Evolutionary conservation across 2,329 filamentous ascomycete genomes (phyloP), one percentile per base, ranked within the genome.

Genomic region (Colletotrichum liriopes): DNA sequence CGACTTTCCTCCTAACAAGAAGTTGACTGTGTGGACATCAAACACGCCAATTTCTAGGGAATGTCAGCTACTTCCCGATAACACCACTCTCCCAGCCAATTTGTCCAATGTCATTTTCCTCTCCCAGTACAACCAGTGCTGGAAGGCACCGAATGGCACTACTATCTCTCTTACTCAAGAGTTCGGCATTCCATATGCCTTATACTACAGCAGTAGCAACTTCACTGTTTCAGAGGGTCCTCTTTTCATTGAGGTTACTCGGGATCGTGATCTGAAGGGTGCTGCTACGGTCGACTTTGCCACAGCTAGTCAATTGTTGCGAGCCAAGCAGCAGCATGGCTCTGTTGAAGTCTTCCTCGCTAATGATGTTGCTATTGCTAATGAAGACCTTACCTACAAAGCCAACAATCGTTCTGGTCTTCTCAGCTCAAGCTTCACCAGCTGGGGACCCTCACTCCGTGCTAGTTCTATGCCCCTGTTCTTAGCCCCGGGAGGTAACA

Each of bases 381-480:
- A 55, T 7, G 39, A 32, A 0, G 4, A 16, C 6, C 32, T 71
- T 2, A 56, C 54, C 1, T 61, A 71, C 26, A 67, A 26, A 2
- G 26, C 16, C 0, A 71, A 71, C 51, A 67, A 71, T 4, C 63
- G 23, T 1, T 61, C 68, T 4, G 68, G 63, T 0, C n/a, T 32
- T 5, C 49, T 62, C 7, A 39, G 29, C 2, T 67, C 68, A 2
- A 20, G 2, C 0, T 83, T 77, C 67, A 82, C 79, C 14, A 81
- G 80, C 37, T 86, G 84, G 84, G 84, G 84, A 2, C 84, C 84
- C 3, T 81, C 79, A 0, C 82, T 81, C 69, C 82, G 85, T 49
- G 78, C 83, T 43, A 77, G 80, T 45, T 77, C 84, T n/a, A 83
- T 82, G 70, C 83, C 84, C 16, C 77, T 84, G 52, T 73, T 85